A percentile compares a stretch with the other conserved stretches of the same genome.
These are phyloP conservation scores for Cadophora luteo-olivacea DNA, from an alignment of 2,329 filamentous ascomycete genomes.

Conservation along the genomic window DNA sequence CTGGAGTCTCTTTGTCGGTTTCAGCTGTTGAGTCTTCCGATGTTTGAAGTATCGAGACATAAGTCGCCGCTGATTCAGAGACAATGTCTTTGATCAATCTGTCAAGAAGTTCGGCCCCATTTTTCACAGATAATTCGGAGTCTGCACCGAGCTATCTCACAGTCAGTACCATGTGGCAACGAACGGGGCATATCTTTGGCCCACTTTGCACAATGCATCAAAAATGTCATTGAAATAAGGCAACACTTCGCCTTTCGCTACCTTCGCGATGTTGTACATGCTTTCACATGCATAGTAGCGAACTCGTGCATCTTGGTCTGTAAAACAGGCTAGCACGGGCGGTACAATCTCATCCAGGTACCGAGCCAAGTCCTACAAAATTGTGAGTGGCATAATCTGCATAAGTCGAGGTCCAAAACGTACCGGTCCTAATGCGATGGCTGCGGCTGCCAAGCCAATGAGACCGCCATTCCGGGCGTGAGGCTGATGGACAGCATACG, in stretches of 20 bases:
- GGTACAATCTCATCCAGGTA: slow-evolving; percentile 95
- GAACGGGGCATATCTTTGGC: slow-evolving; percentile 28
- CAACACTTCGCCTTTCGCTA: slow-evolving; percentile 96
- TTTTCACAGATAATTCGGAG: slow-evolving; percentile 96
- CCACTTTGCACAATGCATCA: slow-evolving; percentile 93
- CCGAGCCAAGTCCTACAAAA: slow-evolving; percentile 78
- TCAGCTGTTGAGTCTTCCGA: slow-evolving; percentile 58
- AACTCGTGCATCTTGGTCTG: slow-evolving; percentile 95
- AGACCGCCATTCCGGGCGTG: slow-evolving; percentile 96
- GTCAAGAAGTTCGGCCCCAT: slow-evolving; percentile 93
- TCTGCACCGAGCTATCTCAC: slow-evolving; percentile 81
- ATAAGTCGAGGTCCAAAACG: slow-evolving; percentile 47
- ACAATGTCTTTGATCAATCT: slow-evolving; percentile 96
- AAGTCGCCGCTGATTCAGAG: slow-evolving; percentile 91
- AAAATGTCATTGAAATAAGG: slow-evolving; percentile 99
- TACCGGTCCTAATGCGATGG: slow-evolving; percentile 92
- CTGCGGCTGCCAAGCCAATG: slow-evolving; percentile 93
- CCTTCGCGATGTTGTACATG: slow-evolving; percentile 99
- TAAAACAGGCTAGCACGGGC: slow-evolving; percentile 95
- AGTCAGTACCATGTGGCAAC: slow-evolving; percentile 20
- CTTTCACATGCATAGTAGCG: slow-evolving; percentile 98
- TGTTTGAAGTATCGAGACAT: slow-evolving; percentile 84
- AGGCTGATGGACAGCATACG: slow-evolving; percentile 95
- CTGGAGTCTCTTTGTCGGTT: slow-evolving; percentile 53
- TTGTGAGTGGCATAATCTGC: slow-evolving; percentile 24